Base-by-base conservation (phyloP, 352 stramenopile species). In the Phytopythium sindhum region DNA sequence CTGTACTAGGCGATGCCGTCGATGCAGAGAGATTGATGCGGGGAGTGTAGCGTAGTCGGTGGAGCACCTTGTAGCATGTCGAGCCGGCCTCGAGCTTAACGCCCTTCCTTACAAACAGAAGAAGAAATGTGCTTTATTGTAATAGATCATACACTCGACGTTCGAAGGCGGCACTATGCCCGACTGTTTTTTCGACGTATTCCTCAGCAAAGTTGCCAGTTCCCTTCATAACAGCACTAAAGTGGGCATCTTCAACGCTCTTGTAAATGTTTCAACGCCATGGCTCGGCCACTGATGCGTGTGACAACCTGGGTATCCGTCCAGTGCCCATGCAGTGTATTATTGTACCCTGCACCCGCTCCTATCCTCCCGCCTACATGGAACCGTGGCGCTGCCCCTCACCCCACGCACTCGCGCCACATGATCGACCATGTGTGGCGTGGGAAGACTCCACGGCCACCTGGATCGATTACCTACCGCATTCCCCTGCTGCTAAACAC, bases 1-100 rank as follows among this genome's bases (percentile, higher is more conserved):
- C 70, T 96, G 64, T 96, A 91, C 77, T 93, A 80, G 70, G 26
- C 48, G 14, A 6, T 9, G 21, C 42, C 14, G 50, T 21, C n/a
- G 48, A n/a, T 31, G 48, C 29, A 33, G 17, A 55, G 26, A 35
- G 5, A 1, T 7, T 19, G 48, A 55, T 24, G n/a, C n/a, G n/a
- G 47, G 21, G 47, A 29, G 47, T 17, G 47, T 19, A 53, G 47
- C 47, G 2, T 24, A 24, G 47, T n/a, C n/a, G n/a, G n/a, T n/a
- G n/a, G n/a, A n/a, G n/a, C n/a, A n/a, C n/a, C n/a, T n/a, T 29
- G 45, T 52, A 52, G 45, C 39, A 44, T 44, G 11, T 14, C 39
- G 21, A 2, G 42, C 42, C 23, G 42, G 8, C 19, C 11, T 10
- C 6, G 5, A 48, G 19, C 42, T n/a, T n/a, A n/a, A n/a, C n/a